A percentile compares a stretch with the other conserved stretches of the same genome.
phyloP scores from a whole-genome alignment of 2,329 filamentous ascomycete species.

The Neofusicoccum sp. region DNA sequence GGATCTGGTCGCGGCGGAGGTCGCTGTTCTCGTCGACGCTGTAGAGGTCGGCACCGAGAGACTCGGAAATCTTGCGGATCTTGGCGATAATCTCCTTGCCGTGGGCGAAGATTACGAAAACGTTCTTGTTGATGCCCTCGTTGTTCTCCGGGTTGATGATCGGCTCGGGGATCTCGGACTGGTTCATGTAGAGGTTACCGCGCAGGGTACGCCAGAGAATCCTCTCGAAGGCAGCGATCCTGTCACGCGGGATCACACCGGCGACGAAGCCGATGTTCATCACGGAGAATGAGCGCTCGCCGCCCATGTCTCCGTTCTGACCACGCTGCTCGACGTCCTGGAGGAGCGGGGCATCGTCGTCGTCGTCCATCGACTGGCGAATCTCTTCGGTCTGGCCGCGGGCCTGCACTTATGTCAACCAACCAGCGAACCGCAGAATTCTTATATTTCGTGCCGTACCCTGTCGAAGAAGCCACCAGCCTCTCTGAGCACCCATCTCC shows the following conservation, averaged over 20 bases:
- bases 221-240: conserved; percentile 92
- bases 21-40: conserved; percentile 97
- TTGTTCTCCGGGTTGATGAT: conserved; percentile 91
- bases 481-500: conserved; percentile 96
- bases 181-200: conserved; percentile 99
- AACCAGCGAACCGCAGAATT: no score
- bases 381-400: conserved; percentile 97
- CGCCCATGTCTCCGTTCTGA: conserved; percentile 62
- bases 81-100: conserved; percentile 98
- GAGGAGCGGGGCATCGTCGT: conserved; percentile 87
- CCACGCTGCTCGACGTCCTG: conserved; percentile 87
- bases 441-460: conserved; percentile 28
- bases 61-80: conserved; percentile 98
- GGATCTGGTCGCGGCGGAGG: conserved; percentile 89
- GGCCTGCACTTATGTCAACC: conserved; percentile 49
- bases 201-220: conserved; percentile 96
- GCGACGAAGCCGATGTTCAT: conserved; percentile 99
- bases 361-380: conserved; percentile 75
- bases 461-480: conserved; percentile 97
- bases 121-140: conserved; percentile 91
- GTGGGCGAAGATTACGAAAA: conserved; percentile 98
- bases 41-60: conserved; percentile 92
- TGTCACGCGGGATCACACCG: conserved; percentile 89
- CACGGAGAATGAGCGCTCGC: conserved; percentile 83
- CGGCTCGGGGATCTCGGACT: conserved; percentile 93